These are phyloP conservation scores for Geotrichum citri-aurantii DNA, from an alignment of 1,139 yeast species.

Conservation along the genomic window DNA sequence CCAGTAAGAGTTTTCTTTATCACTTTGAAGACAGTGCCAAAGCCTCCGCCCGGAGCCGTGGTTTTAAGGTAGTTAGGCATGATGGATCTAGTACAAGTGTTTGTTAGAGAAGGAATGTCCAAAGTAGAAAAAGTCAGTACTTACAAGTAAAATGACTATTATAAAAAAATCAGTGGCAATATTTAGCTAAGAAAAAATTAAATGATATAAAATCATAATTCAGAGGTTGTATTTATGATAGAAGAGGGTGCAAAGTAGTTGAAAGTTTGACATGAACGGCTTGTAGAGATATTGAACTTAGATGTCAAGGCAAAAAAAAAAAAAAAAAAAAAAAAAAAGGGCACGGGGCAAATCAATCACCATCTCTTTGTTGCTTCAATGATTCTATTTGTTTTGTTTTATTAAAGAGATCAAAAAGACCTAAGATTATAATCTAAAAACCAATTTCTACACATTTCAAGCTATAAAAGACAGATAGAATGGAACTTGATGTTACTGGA, in stretches of 20 bases:
- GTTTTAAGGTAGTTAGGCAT: background rate
- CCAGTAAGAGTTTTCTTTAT: conserved; percentile 49
- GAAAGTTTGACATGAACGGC: background rate
- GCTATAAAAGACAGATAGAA: background rate
- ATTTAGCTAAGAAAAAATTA: background rate
- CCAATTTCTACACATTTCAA: background rate
- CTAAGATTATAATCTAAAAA: background rate
- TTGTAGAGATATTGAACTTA: background rate
- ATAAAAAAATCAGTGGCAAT: background rate
- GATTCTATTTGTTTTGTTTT: background rate
- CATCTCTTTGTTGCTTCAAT: background rate
- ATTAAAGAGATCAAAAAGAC: background rate
- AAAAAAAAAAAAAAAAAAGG: background rate
- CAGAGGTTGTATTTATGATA: background rate
- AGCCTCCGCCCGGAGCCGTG: conserved; percentile 1
- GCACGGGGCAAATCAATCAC: background rate
- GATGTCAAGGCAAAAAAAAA: background rate
- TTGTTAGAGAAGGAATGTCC: background rate
- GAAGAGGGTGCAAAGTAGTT: background rate
- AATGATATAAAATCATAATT: background rate
- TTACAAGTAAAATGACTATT: background rate
- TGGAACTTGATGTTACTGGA: background rate
- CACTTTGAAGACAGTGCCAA: conserved; percentile 5
- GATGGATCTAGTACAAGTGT: background rate
- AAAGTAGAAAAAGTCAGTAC: background rate